Evolutionary conservation across 2,329 filamentous ascomycete genomes (phyloP), one percentile per base, ranked within the genome.

Genomic region (Aspergillus transmontanensis): DNA sequence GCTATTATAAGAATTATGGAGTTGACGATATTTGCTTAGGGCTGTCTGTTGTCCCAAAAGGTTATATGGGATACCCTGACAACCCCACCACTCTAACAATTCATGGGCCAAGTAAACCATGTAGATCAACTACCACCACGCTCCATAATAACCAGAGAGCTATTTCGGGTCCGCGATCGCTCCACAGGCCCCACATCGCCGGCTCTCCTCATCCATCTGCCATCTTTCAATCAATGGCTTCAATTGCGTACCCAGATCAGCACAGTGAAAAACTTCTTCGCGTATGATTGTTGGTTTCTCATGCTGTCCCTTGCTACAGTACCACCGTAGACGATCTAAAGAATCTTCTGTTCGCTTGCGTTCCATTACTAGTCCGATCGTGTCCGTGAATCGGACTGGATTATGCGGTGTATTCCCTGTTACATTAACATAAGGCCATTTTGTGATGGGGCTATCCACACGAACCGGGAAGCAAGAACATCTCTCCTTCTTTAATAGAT

Each of bases 351-450:
- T 93, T 7, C 93, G 84, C 56, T 85, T 85, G 82, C 95, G 92
- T 83, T 97, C 93, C 54, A 97, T 83, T 32, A 96, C 93, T 60
- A 97, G 82, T 51, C 93, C 93, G 34, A 96, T 91, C 0, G 93
- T 97, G 79, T 95, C 82, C 71, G 90, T 90, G 79, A 95, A 96
- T 64, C 93, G 87, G 26, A 96, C 90, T 0, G 93, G 93, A 79
- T 96, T 96, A 80, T 96, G 93, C 19, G 93, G 93, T 16, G 89
- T 93, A 23, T 67, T 66, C n/a, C 58, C 62, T 62, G 26, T 3
- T 12, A 26, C 5, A 23, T 23, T 19, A n/a, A n/a, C 53, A 10
- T 61, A 66, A 7, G 16, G 39, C 26, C 26, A 16, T 30, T 50
- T n/a, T 10, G 4, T 30, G 26, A 28, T 16, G 26, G 26, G 12